Conservation (phyloP, 1,284 basidiomycete species). For the Schizophyllum commune region DNA sequence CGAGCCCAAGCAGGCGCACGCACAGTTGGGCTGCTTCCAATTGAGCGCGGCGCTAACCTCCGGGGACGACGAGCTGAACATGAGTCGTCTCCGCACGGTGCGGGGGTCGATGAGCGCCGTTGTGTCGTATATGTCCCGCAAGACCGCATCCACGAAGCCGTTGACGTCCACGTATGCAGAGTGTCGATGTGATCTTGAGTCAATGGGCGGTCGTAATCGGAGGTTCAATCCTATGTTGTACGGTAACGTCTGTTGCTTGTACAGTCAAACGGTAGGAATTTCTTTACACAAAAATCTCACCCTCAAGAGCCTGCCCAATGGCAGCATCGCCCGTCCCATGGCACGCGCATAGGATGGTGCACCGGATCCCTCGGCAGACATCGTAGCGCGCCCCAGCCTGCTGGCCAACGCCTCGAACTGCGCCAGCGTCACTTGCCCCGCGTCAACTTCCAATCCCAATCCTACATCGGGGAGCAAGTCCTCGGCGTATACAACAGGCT, state of each 20-base stretch:
- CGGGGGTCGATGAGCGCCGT: constrained; percentile 42
- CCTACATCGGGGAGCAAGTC: constrained; percentile 59
- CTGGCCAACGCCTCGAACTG: constrained; percentile 73
- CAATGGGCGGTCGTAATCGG: constrained; percentile 49
- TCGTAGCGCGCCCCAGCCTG: constrained; percentile 37
- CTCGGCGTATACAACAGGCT: constrained; percentile 76
- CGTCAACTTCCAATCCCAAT: constrained; percentile 67
- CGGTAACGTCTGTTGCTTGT: neutral
- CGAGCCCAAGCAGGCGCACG: constrained; percentile 16
- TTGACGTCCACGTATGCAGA: constrained; percentile 53
- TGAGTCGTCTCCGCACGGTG: constrained; percentile 61
- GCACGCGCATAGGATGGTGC: constrained; percentile 23
- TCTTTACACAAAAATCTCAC: constrained; percentile 57
- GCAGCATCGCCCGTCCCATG: constrained; percentile 48
- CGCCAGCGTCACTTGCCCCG: constrained; percentile 74
- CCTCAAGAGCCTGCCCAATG: constrained; percentile 66
- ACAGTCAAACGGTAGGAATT: constrained; percentile 60
- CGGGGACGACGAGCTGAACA: constrained; percentile 86
- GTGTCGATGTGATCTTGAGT: constrained; percentile 37
- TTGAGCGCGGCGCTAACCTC: constrained; percentile 86
- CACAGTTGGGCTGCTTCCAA: constrained; percentile 99
- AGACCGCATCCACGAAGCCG: constrained; percentile 72
- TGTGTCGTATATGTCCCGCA: constrained; percentile 73
- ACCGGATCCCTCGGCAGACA: constrained; percentile 16
- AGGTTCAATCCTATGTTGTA: neutral